Evolutionary conservation across 192 early-diverging fungal genomes (phyloP), one percentile per base, ranked within the genome.

Genomic region (Rhizophagus clarus): DNA sequence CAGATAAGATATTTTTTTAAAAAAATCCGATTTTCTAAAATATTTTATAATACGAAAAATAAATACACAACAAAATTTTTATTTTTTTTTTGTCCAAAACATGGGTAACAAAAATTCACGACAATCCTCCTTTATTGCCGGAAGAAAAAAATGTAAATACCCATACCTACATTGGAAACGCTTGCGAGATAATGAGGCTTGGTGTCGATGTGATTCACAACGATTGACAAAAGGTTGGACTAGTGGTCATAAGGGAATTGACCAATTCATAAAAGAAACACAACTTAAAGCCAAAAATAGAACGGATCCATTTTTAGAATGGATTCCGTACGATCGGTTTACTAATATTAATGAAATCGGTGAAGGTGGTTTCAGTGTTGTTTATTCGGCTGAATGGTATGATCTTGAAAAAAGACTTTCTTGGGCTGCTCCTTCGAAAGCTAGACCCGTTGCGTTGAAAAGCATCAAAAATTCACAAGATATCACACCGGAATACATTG

Each of bases 351-450:
- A 56, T 11, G 26, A 56, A 61, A 74, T 74, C 14, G 72, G 72
- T n/a, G 47, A 61, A 74, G 72, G 72, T 37, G 72, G 72, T 74
- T 74, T 74, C 12, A 32, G 47, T n/a, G 24, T 74, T 31, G 28
- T 56, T 49, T 74, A 74, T 74, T 60, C 47, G 2, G 72, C 72
- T 61, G 45, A 60, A 51, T 74, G 72, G 72, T 17, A 26, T 45
- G 68, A 70, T 11, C 31, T 70, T 31, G 68, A 34, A 40, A 70
- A 70, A 45, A 34, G 68, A 70, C 22, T 70, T 70, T 70, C 68
- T 24, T 70, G 68, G 68, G 68, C 32, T 11, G 28, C 17, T 17
- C 47, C 26, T n/a, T 24, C 24, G 20, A 60, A 74, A 60, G 14
- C 45, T 32, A 61, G 72, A 60, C 72, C 51, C 7, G 72, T 74